Evolutionary conservation across 2,329 filamentous ascomycete genomes (phyloP), one percentile per base, ranked within the genome.

Genomic region (Myriangium duriaei): DNA sequence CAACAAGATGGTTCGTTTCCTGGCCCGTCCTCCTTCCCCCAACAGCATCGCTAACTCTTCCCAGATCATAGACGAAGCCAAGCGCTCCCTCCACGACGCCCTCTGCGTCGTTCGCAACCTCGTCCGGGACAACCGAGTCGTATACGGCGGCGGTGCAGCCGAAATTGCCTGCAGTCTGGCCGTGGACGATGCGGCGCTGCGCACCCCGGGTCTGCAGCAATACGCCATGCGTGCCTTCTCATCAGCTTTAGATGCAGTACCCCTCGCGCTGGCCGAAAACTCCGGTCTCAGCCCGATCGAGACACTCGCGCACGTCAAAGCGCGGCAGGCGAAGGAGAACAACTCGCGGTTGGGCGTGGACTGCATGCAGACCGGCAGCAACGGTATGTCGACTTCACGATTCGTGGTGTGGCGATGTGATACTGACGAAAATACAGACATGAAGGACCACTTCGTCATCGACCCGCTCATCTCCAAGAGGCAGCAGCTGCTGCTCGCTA

Each of bases 181-280:
- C 3, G 88, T 98, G 32, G 88, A 96, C 62, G 87, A 95, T 52
- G 88, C 85, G 16, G 88, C 88, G 30, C 79, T 87, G 55, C 56
- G 76, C 77, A 94, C 85, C 37, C 84, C 87, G 15, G 91, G 91
- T n/a, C 75, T 98, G 28, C 88, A 95, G 65, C 91, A 98, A 64
- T 98, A 98, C 62, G 87, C 88, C 48, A 98, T 98, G 88, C 83
- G 91, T 45, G 91, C 91, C 15, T 98, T 98, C 57, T 76, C 91
- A 44, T 88, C 96, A 61, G 92, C 91, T 4, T 75, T 98, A 24
- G 91, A 98, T 60, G 72, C 83, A 2, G 72, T 98, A 1, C 91
- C 91, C 21, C 91, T 98, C 85, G 85, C 91, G 2, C 72, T 98
- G 43, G 87, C 91, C 7, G 88, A 98, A 72, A 98, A 98, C 72